These are phyloP conservation scores for Podospora conica DNA, from an alignment of 495 filamentous ascomycete genomes.

Conservation along the genomic window DNA sequence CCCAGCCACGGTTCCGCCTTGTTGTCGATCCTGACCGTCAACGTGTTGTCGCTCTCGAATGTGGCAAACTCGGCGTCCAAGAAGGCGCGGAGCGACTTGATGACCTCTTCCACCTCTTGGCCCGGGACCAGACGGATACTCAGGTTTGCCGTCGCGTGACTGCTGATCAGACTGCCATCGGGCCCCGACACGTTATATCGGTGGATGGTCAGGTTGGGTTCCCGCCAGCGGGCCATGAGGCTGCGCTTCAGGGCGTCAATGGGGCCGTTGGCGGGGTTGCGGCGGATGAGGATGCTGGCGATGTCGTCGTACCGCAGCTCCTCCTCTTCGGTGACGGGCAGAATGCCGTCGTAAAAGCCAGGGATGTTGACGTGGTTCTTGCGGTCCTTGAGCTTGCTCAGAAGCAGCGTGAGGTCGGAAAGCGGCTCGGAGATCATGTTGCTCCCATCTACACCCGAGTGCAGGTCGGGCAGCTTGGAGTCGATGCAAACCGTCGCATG, in stretches of 20 bases:
- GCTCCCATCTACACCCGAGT: constrained; percentile 93
- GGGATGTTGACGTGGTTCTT: constrained; percentile 58
- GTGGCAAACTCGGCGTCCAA: constrained; percentile 64
- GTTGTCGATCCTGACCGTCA: constrained; percentile 80
- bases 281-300: constrained; percentile 62
- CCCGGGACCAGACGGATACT: constrained; percentile 92
- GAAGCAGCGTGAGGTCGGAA: constrained; percentile 77
- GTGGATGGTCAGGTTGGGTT: constrained; percentile 89
- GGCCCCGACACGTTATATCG: constrained; percentile 85
- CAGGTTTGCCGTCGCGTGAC: constrained; percentile 74
- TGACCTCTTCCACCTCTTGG: constrained; percentile 73
- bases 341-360: constrained; percentile 79
- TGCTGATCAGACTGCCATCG: constrained; percentile 81
- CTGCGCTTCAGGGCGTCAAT: constrained; percentile 63
- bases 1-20: constrained; percentile 95
- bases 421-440: constrained; percentile 80
- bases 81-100: constrained; percentile 56
- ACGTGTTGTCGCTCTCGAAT: constrained; percentile 70
- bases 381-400: constrained; percentile 68
- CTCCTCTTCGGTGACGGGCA: constrained; percentile 68
- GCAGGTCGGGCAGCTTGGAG: constrained; percentile 80
- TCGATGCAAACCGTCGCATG: constrained; percentile 85
- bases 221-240: constrained; percentile 91
- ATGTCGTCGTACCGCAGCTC: constrained; percentile 80
- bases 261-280: constrained; percentile 60